A percentile compares a stretch with the other conserved stretches of the same genome.
These are phyloP conservation scores for Naganishia antarctica DNA, from an alignment of 768 basidiomycete species.

Conservation along the genomic window DNA sequence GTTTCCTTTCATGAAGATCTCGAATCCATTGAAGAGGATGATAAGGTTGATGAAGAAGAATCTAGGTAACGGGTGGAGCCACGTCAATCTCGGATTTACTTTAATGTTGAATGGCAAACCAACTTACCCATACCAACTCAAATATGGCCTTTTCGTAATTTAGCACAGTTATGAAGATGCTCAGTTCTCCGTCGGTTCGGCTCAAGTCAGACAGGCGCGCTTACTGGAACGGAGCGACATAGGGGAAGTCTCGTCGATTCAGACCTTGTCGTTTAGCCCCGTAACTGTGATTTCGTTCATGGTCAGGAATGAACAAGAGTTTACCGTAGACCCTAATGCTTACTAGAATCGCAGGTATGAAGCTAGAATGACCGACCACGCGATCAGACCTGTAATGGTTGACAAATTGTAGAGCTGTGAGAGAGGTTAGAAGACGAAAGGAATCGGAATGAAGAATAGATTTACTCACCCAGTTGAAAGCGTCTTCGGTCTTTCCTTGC, in stretches of 20 bases:
- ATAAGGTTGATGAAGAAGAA: constrained; percentile 46
- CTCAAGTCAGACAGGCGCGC: no score
- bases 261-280: constrained; percentile 48
- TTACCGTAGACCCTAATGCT: no score
- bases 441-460: constrained; percentile 29
- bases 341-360: constrained; percentile 25
- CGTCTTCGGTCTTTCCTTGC: constrained; percentile 16
- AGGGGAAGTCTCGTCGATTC: constrained; percentile 45
- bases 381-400: constrained; percentile 48
- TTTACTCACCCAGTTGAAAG: constrained; percentile 31
- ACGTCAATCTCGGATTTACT: not conserved
- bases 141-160: not conserved
- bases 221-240: constrained; percentile 48
- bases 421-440: not conserved
- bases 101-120: not conserved
- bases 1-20: constrained; percentile 49
- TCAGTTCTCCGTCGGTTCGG: no score
- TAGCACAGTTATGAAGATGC: no score
- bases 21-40: constrained; percentile 39
- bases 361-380: constrained; percentile 40
- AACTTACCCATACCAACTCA: constrained; percentile 22
- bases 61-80: not conserved
- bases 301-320: no score
- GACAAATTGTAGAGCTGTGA: constrained; percentile 42
- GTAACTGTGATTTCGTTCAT: no score